A percentile compares a stretch with the other conserved stretches of the same genome.
Evolutionary conservation across 2,329 filamentous ascomycete genomes (phyloP).

Genomic region (Mycosphaerella arachidis): DNA sequence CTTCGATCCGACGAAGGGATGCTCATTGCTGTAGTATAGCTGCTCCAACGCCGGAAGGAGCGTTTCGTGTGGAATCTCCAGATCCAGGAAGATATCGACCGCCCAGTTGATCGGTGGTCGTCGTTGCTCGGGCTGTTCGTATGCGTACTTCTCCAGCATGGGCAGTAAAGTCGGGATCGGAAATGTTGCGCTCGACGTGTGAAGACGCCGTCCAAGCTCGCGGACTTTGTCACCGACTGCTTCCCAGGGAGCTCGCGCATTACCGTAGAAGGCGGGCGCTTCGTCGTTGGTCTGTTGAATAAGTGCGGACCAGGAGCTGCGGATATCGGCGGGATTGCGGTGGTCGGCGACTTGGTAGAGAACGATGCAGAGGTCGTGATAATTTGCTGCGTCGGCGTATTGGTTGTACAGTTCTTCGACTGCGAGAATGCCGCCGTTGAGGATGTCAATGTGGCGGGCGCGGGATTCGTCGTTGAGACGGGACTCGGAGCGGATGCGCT

Average conservation of each 20-base stretch:
- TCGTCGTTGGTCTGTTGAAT: slow-evolving; percentile 61
- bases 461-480: slow-evolving; percentile 63
- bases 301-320: slow-evolving; percentile 76
- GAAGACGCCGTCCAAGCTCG: slow-evolving; percentile 52
- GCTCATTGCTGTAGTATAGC: slow-evolving; percentile 64
- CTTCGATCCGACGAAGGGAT: slow-evolving; percentile 56
- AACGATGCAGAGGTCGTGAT: slow-evolving; percentile 87
- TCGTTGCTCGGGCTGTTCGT: slow-evolving; percentile 47
- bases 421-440: slow-evolving; percentile 69
- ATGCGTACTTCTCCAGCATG: slow-evolving; percentile 52
- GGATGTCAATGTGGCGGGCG: slow-evolving; percentile 50
- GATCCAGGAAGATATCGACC: slow-evolving; percentile 60
- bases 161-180: slow-evolving; percentile 45
- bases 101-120: slow-evolving; percentile 56
- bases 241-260: slow-evolving; percentile 58
- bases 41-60: slow-evolving; percentile 59
- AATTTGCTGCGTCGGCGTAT: slow-evolving; percentile 84
- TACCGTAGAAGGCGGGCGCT: slow-evolving; percentile 37
- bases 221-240: slow-evolving; percentile 59
- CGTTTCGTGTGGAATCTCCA: slow-evolving; percentile 58
- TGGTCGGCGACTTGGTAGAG: slow-evolving; percentile 92
- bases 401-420: slow-evolving; percentile 88
- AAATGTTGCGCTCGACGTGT: slow-evolving; percentile 30
- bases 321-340: slow-evolving; percentile 79
- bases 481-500: slow-evolving; percentile 67